These are phyloP conservation scores for Alternaria sp. DNA, from an alignment of 2,329 filamentous ascomycete genomes.

Conservation along the genomic window DNA sequence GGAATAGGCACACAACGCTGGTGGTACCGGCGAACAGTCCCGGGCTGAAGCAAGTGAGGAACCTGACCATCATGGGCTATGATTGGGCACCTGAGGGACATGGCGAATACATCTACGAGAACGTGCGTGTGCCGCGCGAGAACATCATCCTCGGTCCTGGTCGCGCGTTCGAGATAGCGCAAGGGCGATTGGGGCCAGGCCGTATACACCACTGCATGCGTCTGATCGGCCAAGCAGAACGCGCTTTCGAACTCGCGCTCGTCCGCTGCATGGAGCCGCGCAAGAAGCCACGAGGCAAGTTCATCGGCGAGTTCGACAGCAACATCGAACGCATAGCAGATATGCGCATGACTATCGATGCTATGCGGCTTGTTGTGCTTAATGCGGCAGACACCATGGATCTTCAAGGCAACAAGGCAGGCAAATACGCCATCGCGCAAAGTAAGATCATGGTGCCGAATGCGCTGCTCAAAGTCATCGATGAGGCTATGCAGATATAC, in stretches of 20 bases:
- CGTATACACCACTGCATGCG: constrained; percentile 55
- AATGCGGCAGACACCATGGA: constrained; percentile 55
- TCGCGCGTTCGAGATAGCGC: constrained; percentile 53
- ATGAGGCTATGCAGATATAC: constrained; percentile 54
- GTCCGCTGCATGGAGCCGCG: constrained; percentile 47
- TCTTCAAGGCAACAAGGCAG: constrained; percentile 50
- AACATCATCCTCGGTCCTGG: constrained; percentile 54
- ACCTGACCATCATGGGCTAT: constrained; percentile 53
- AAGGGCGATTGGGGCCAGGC: constrained; percentile 51
- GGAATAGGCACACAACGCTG: constrained; percentile 50
- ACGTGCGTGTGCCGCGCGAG: constrained; percentile 49
- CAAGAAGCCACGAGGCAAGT: constrained; percentile 50
- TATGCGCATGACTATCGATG: constrained; percentile 52
- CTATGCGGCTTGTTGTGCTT: constrained; percentile 50
- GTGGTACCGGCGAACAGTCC: constrained; percentile 49
- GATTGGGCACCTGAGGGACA: constrained; percentile 54
- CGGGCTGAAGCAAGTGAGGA: constrained; percentile 50
- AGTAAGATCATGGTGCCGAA: constrained; percentile 53
- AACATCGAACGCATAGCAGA: constrained; percentile 53
- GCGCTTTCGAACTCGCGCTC: constrained; percentile 51
- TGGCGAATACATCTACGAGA: constrained; percentile 52
- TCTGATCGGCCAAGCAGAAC: constrained; percentile 52
- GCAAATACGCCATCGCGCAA: constrained; percentile 51
- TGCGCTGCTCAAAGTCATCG: constrained; percentile 49
- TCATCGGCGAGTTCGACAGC: constrained; percentile 51